Conservation (phyloP, 23 red algal species). For the Gracilaria gracilis region DNA sequence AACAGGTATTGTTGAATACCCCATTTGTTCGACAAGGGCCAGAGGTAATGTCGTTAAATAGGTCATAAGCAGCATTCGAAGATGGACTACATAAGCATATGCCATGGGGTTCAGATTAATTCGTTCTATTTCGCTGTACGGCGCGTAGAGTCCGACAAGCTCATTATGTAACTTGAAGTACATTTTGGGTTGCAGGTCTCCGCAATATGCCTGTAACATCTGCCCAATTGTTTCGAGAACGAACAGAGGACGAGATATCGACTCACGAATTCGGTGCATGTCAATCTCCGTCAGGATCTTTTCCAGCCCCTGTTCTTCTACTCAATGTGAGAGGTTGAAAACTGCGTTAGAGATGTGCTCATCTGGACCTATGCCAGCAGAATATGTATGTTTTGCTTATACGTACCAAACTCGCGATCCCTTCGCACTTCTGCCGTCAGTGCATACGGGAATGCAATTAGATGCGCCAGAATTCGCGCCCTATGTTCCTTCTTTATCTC, state of each 20-base stretch:
- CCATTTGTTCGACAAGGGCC: constrained; percentile 35
- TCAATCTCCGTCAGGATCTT: constrained; percentile 8
- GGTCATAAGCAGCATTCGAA: constrained; percentile 33
- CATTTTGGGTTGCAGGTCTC: neutral
- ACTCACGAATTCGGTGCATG: neutral
- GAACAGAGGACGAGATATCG: constrained; percentile 21
- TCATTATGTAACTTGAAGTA: constrained; percentile 6
- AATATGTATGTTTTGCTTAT: neutral
- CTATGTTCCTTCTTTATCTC: constrained; percentile 14
- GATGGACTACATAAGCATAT: constrained; percentile 40
- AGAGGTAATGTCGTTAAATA: constrained; percentile 35
- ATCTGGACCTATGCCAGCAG: neutral
- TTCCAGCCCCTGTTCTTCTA: constrained; percentile 13
- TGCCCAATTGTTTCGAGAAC: constrained; percentile 26
- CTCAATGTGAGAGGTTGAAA: neutral
- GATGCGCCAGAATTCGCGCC: constrained; percentile 8
- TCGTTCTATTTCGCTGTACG: constrained; percentile 27
- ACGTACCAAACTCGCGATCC: constrained; percentile 24
- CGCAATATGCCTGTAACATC: constrained; percentile 7
- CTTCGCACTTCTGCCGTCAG: constrained; percentile 11
- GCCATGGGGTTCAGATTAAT: constrained; percentile 50
- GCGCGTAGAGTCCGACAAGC: constrained; percentile 1
- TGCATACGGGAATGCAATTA: constrained; percentile 23
- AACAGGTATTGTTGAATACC: constrained; percentile 36
- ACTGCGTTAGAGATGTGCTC: neutral